A percentile compares a stretch with the other conserved stretches of the same genome.
Conservation (phyloP, 805 yeast species). For the Phaffomyces opuntiae region DNA sequence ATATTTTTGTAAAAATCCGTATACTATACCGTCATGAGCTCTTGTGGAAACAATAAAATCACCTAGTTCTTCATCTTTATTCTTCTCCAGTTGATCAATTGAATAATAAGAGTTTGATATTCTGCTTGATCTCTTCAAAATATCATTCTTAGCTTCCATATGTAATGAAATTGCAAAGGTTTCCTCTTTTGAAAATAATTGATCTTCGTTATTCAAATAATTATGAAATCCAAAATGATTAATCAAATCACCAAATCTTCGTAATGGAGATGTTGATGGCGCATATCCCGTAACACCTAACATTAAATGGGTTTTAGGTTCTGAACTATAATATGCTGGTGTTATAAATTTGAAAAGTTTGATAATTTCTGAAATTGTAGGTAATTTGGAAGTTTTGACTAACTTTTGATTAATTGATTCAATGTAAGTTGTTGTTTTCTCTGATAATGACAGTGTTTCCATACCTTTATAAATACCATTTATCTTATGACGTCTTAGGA, state of each 20-base stretch:
- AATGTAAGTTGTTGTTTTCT: conserved; percentile 20
- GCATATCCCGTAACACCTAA: conserved; percentile 58
- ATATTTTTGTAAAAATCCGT: conserved; percentile 25
- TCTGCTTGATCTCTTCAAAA: conserved; percentile 26
- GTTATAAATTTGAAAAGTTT: conserved; percentile 40
- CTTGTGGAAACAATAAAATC: conserved; percentile 36
- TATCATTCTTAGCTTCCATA: conserved; percentile 37
- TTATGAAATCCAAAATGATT: conserved; percentile 73
- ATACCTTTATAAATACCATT: conserved; percentile 44
- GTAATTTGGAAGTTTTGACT: conserved; percentile 12
- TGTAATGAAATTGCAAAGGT: conserved; percentile 34
- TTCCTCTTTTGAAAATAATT: conserved; percentile 27
- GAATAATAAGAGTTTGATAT: conserved; percentile 32
- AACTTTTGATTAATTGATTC: conserved; percentile 19
- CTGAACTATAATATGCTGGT: conserved; percentile 43
- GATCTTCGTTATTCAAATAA: conserved; percentile 23
- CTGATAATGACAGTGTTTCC: conserved; percentile 15
- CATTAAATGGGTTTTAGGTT: conserved; percentile 47
- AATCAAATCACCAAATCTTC: conserved; percentile 74
- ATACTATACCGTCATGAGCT: conserved; percentile 31
- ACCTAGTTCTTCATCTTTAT: conserved; percentile 8
- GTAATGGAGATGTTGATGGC: conserved; percentile 82
- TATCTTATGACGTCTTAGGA: conserved; percentile 35
- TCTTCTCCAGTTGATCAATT: conserved; percentile 21
- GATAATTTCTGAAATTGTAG: conserved; percentile 34